These are phyloP conservation scores for Leccinum pachyderme DNA, from an alignment of 1,284 basidiomycete genomes.

Conservation along the genomic window DNA sequence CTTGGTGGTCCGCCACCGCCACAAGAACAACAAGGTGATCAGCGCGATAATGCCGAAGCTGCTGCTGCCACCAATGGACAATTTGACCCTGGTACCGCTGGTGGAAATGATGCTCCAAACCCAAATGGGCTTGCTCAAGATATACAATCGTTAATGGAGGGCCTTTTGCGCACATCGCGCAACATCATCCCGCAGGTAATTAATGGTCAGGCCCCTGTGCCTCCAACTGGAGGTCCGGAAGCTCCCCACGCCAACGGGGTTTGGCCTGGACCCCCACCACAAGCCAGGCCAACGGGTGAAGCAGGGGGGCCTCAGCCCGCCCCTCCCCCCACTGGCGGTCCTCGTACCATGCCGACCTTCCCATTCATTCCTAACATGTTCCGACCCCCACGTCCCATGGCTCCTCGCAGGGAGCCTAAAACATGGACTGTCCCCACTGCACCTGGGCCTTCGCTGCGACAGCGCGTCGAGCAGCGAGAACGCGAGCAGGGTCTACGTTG, in stretches of 20 bases:
- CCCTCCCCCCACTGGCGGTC: conserved; percentile 2
- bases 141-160: conserved; percentile 25
- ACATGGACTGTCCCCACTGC: conserved; percentile 51
- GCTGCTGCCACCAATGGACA: conserved; percentile 1
- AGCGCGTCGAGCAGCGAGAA: conserved; percentile 66
- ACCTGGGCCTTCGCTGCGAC: conserved; percentile 63
- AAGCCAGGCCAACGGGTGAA: conserved; percentile 7
- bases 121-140: conserved; percentile 23
- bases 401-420: conserved; percentile 32
- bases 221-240: neutral
- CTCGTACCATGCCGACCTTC: conserved; percentile 17
- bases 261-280: conserved; percentile 9
- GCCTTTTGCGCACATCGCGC: conserved; percentile 24
- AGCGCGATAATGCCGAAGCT: conserved; percentile 9
- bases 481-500: conserved; percentile 68
- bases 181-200: conserved; percentile 26
- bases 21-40: conserved; percentile 1
- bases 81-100: conserved; percentile 11
- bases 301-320: conserved; percentile 5
- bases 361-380: conserved; percentile 25
- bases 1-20: conserved; percentile 18
- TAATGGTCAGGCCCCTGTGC: conserved; percentile 11
- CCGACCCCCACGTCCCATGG: conserved; percentile 31
- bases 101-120: conserved; percentile 15
- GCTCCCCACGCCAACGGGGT: conserved; percentile 3